Evolutionary conservation across 108 stramenopile genomes (phyloP).

Genomic region (Cyclotella kingstonii): DNA sequence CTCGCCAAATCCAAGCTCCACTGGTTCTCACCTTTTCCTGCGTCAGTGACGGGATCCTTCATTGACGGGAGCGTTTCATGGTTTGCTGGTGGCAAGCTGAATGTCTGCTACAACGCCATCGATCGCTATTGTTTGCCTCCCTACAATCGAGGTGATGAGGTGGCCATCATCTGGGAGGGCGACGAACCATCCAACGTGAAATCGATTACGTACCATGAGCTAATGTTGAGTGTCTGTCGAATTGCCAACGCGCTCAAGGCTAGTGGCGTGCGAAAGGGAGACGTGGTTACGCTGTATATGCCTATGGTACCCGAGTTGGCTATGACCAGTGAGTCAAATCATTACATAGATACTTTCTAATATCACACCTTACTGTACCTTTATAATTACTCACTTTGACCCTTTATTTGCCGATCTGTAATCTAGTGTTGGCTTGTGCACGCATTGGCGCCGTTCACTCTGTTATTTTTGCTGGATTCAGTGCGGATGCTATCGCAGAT

Average conservation of each 20-base stretch:
- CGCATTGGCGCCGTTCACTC: constrained; percentile 96
- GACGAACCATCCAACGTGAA: constrained; percentile 62
- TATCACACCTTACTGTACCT: neutral
- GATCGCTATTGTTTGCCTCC: constrained; percentile 68
- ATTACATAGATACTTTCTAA: neutral
- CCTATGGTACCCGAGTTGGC: constrained; percentile 98
- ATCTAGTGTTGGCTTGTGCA: constrained; percentile 96
- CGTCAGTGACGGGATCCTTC: constrained; percentile 51
- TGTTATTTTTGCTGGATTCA: constrained; percentile 93
- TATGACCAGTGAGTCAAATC: constrained; percentile 56
- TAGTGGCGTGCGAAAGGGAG: constrained; percentile 82
- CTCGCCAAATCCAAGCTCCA: constrained; percentile 60
- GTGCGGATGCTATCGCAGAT: constrained; percentile 73
- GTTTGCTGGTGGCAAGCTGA: constrained; percentile 84
- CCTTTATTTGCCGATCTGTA: too few species aligned
- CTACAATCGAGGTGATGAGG: constrained; percentile 57
- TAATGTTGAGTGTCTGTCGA: constrained; percentile 56
- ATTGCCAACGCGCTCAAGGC: constrained; percentile 90
- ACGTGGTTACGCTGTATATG: constrained; percentile 97
- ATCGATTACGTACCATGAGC: constrained; percentile 65
- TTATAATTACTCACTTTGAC: neutral
- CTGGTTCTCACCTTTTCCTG: constrained; percentile 67
- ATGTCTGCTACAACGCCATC: constrained; percentile 84
- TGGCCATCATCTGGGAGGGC: constrained; percentile 85
- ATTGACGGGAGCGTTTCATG: constrained; percentile 64